phyloP scores from a whole-genome alignment of 2,329 filamentous ascomycete species.

The Aspergillus sp. region DNA sequence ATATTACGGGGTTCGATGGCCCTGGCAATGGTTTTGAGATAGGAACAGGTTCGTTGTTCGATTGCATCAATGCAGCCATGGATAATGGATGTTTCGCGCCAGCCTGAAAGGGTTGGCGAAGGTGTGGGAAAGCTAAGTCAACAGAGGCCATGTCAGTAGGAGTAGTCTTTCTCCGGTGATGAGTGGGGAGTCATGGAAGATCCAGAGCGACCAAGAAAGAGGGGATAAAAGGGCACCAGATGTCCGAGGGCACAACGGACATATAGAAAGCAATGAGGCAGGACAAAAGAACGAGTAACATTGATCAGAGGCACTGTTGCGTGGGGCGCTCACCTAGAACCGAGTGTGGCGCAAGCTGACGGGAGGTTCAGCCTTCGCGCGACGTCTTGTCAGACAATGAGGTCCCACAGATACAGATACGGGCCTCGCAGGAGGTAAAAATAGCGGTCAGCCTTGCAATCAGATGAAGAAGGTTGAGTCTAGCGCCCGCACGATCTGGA shows the following conservation, averaged over 20 bases:
- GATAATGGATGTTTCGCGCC: slow-evolving; percentile 37
- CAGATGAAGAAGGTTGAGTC: slow-evolving; percentile 13
- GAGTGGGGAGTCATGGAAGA: background rate
- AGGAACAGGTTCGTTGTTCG: slow-evolving; percentile 43
- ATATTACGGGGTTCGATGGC: slow-evolving; percentile 31
- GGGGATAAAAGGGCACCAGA: background rate
- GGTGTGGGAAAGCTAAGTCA: slow-evolving; percentile 34
- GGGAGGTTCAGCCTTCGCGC: slow-evolving; percentile 40
- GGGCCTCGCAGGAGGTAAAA: slow-evolving; percentile 27
- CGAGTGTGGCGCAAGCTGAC: slow-evolving; percentile 51
- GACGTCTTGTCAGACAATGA: slow-evolving; percentile 22
- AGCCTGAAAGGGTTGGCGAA: slow-evolving; percentile 34
- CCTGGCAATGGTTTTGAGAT: slow-evolving; percentile 40
- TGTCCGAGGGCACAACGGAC: background rate
- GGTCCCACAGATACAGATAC: slow-evolving; percentile 17
- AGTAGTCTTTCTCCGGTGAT: slow-evolving; percentile 2
- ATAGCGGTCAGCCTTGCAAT: slow-evolving; percentile 30
- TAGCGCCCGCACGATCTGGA: slow-evolving; percentile 11
- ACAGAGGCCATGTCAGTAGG: slow-evolving; percentile 39
- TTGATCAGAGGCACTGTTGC: slow-evolving; percentile 28
- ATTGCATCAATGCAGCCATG: slow-evolving; percentile 48
- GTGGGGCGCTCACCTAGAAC: slow-evolving; percentile 43
- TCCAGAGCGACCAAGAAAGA: background rate
- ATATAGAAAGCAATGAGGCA: slow-evolving; percentile 8
- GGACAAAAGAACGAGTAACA: slow-evolving; percentile 10